A percentile compares a stretch with the other conserved stretches of the same genome.
Evolutionary conservation across 495 filamentous ascomycete species (phyloP).

Genomic region (Cenococcum geophilum): DNA sequence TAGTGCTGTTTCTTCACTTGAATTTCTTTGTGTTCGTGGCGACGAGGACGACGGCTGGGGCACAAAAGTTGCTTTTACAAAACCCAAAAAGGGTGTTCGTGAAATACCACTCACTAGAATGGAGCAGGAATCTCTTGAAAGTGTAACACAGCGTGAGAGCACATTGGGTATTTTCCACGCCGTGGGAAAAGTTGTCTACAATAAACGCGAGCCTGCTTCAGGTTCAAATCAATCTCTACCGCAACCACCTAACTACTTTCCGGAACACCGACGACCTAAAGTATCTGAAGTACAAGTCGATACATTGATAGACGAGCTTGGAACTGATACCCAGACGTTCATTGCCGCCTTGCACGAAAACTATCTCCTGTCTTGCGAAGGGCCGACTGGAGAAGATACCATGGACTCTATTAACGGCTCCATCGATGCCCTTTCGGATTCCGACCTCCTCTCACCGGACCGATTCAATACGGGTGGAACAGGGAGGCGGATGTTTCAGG

Average conservation of each 20-base stretch:
- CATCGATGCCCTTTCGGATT: constrained; percentile 78
- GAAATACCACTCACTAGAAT: constrained; percentile 57
- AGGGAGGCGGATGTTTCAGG: constrained; percentile 36
- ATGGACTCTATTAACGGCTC: constrained; percentile 67
- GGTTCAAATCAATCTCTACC: constrained; percentile 34
- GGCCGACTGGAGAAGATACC: constrained; percentile 50
- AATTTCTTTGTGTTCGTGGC: constrained; percentile 79
- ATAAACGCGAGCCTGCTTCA: constrained; percentile 60
- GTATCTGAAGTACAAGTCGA: constrained; percentile 66
- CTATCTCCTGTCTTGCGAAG: constrained; percentile 75
- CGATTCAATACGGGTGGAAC: constrained; percentile 42
- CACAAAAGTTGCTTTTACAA: constrained; percentile 56
- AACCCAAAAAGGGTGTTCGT: constrained; percentile 54
- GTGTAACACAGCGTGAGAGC: constrained; percentile 77
- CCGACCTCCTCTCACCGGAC: constrained; percentile 65
- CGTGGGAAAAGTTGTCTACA: constrained; percentile 90
- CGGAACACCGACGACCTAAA: constrained; percentile 55
- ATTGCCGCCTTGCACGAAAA: constrained; percentile 94
- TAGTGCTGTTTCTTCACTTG: constrained; percentile 79
- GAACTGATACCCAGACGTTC: constrained; percentile 83
- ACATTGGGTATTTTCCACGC: constrained; percentile 93
- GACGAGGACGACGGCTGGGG: constrained; percentile 62
- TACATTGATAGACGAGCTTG: constrained; percentile 76
- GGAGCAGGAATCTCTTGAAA: constrained; percentile 63
- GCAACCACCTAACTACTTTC: constrained; percentile 58